phyloP scores from a whole-genome alignment of 2,329 filamentous ascomycete genomes.

The Biscogniauxia mediterranea region DNA sequence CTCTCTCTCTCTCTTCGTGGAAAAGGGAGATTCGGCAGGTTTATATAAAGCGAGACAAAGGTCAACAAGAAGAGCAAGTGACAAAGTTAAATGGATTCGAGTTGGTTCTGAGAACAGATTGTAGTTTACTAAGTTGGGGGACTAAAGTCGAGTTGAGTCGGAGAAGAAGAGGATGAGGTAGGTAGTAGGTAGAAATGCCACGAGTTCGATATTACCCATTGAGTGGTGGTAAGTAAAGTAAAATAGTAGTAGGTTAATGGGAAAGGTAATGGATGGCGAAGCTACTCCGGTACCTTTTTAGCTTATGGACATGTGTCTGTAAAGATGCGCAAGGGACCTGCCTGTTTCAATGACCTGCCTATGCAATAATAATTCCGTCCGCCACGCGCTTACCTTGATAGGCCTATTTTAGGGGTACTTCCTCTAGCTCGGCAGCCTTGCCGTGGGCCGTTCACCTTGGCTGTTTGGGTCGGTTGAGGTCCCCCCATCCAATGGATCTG shows the following conservation, averaged over 20 bases:
- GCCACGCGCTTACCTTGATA: not conserved
- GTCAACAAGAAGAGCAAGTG: not conserved
- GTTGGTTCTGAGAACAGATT: slow-evolving; percentile 29
- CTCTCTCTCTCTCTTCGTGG: too few relatives aligned
- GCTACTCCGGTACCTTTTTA: not conserved
- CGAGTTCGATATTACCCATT: not conserved
- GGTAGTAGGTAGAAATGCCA: not conserved
- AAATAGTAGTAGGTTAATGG: slow-evolving; percentile 18
- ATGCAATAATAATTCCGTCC: not conserved
- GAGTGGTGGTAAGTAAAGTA: slow-evolving; percentile 2
- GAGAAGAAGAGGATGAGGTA: not conserved
- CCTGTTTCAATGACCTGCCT: not conserved
- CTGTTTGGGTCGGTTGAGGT: not conserved
- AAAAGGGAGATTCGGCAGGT: not conserved
- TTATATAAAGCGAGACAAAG: not conserved
- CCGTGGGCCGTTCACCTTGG: too few relatives aligned
- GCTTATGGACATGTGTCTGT: slow-evolving; percentile 29
- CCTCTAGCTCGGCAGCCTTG: not conserved
- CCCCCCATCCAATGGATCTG: not conserved
- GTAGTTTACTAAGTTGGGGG: not conserved
- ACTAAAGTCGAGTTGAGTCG: not conserved
- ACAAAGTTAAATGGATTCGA: slow-evolving; percentile 15
- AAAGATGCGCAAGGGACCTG: slow-evolving; percentile 5
- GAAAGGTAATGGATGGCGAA: not conserved
- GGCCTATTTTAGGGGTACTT: not conserved